These are phyloP conservation scores for Colletotrichum godetiae DNA, from an alignment of 2,329 filamentous ascomycete genomes.

Conservation along the genomic window DNA sequence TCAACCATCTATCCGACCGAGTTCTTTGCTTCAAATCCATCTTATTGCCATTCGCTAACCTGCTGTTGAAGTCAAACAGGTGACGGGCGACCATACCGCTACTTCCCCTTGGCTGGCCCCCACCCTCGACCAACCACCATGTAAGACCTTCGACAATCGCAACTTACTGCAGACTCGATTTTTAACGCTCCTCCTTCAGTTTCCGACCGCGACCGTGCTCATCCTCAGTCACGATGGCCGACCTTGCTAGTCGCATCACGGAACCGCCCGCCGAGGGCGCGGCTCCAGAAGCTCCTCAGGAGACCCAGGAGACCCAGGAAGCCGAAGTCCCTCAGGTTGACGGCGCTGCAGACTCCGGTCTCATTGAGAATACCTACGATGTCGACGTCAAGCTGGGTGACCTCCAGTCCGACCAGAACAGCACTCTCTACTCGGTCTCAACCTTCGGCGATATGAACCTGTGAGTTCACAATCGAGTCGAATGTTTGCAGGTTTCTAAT, in stretches of 20 bases:
- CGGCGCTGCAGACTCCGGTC: conserved; percentile 57
- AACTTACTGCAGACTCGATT: conserved; percentile 26
- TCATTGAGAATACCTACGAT: conserved; percentile 81
- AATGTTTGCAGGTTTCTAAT: background rate
- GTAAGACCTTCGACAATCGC: conserved; percentile 34
- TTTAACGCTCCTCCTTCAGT: conserved; percentile 15
- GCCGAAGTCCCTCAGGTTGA: conserved; percentile 48
- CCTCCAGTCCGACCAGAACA: conserved; percentile 85
- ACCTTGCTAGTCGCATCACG: conserved; percentile 64
- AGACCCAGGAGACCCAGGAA: conserved; percentile 38
- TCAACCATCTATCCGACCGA: background rate
- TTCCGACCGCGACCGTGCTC: background rate
- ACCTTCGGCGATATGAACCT: conserved; percentile 88
- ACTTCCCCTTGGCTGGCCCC: conserved; percentile 7
- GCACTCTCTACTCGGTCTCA: conserved; percentile 86
- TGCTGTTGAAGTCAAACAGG: background rate
- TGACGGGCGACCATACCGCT: conserved; percentile 19
- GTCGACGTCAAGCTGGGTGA: conserved; percentile 95
- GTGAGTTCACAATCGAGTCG: conserved; percentile 62
- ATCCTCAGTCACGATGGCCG: conserved; percentile 51
- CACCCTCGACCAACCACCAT: background rate
- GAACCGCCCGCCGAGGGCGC: conserved; percentile 49
- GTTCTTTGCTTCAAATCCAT: background rate
- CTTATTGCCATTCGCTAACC: conserved; percentile 10
- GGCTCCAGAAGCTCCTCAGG: conserved; percentile 36